Conservation (phyloP, 768 basidiomycete species). For the Pleurotus eryngii region DNA sequence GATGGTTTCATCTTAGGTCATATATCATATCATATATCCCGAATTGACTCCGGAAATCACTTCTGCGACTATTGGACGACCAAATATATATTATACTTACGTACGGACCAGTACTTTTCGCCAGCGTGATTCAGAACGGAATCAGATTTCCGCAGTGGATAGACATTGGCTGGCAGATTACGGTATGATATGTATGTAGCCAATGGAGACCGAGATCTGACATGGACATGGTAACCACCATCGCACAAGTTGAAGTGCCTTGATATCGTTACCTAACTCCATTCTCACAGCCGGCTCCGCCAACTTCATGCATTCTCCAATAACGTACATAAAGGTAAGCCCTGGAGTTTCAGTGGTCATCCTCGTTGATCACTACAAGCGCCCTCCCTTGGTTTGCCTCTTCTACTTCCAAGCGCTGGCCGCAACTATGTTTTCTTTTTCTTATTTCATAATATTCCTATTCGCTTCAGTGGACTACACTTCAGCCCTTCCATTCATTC, state of each 20-base stretch:
- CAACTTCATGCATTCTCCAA: neutral
- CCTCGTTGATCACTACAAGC: neutral
- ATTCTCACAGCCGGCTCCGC: neutral
- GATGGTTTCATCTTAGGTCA: too few species aligned
- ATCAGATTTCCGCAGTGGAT: too few species aligned
- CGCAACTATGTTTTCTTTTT: constrained; percentile 5
- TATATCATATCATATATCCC: too few species aligned
- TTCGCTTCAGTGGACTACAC: neutral
- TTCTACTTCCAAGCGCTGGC: constrained; percentile 2
- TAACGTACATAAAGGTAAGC: neutral
- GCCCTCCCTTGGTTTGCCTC: neutral
- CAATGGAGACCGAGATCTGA: too few species aligned
- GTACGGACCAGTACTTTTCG: too few species aligned
- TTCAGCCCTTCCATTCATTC: neutral
- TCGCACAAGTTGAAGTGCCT: neutral
- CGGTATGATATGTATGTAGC: too few species aligned
- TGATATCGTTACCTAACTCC: neutral
- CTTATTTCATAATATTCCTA: neutral
- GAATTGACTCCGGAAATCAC: too few species aligned
- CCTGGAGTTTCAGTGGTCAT: neutral
- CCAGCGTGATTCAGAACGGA: too few species aligned
- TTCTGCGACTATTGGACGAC: too few species aligned
- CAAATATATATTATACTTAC: too few species aligned
- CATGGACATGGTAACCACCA: too few species aligned
- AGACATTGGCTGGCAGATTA: too few species aligned